Evolutionary conservation across 2,329 filamentous ascomycete species (phyloP).

Genomic region (Talaromyces rugulosus): DNA sequence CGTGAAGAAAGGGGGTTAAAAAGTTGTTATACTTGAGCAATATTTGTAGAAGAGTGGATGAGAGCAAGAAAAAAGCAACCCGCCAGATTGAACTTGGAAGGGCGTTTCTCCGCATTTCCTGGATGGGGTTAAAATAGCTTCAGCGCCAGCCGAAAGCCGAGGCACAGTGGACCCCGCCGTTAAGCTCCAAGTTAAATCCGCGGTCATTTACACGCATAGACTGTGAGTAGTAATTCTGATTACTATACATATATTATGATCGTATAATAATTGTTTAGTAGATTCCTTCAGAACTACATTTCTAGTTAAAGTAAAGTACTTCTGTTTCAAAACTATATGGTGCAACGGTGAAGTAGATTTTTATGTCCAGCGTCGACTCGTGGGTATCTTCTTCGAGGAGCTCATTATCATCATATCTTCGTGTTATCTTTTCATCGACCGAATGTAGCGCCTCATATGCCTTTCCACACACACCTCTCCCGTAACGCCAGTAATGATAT

Average conservation of each 20-base stretch:
- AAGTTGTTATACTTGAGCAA: neutral
- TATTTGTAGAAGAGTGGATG: neutral
- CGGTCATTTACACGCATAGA: too few species aligned
- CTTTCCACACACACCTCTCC: constrained; percentile 22
- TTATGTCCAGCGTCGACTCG: constrained; percentile 46
- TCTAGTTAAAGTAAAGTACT: neutral
- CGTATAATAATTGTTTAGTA: neutral
- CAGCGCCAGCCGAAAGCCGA: neutral
- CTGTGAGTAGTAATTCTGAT: too few species aligned
- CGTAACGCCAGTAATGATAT: constrained; percentile 25
- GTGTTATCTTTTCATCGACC: constrained; percentile 19
- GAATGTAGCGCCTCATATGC: constrained; percentile 26
- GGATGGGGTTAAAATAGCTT: neutral
- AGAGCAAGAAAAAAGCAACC: neutral
- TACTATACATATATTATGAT: neutral
- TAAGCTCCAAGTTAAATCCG: too few species aligned
- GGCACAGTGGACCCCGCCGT: neutral
- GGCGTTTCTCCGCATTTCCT: constrained; percentile 1
- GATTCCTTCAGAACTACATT: neutral
- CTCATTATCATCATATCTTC: constrained; percentile 39
- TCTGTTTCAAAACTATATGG: neutral
- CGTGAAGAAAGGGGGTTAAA: neutral
- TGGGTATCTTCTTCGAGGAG: constrained; percentile 49
- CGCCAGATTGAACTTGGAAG: neutral
- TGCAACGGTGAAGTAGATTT: constrained; percentile 10